Conservation (phyloP, 768 basidiomycete species). For the Lentinula edodes region DNA sequence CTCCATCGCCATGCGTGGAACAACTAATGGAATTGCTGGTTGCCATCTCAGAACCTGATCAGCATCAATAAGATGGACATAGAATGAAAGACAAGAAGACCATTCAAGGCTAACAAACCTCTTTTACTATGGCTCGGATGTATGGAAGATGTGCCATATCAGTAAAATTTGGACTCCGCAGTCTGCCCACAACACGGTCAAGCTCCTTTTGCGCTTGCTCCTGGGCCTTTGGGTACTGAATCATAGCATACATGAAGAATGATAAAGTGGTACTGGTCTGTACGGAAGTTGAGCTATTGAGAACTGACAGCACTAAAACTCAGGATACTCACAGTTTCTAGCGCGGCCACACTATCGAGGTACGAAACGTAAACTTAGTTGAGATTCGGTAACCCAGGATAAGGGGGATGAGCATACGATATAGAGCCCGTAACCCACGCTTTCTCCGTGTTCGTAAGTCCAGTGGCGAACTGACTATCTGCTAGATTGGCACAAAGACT, state of each 20-base stretch:
- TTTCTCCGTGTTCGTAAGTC: neutral
- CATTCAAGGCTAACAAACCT: neutral
- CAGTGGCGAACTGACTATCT: neutral
- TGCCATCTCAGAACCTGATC: conserved; percentile 18
- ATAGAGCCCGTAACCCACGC: neutral
- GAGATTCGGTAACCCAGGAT: neutral
- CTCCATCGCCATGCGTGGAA: neutral
- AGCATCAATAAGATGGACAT: neutral
- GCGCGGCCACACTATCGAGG: neutral
- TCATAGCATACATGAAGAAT: conserved; percentile 1
- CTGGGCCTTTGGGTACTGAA: neutral
- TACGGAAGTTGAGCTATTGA: neutral
- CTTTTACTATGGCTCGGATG: neutral
- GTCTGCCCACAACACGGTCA: conserved; percentile 3
- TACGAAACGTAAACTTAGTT: too few species aligned
- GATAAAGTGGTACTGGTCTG: neutral
- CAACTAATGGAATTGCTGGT: conserved; percentile 25
- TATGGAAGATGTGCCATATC: conserved; percentile 3
- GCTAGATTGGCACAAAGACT: neutral
- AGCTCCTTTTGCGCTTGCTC: neutral
- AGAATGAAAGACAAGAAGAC: neutral
- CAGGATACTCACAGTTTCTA: neutral
- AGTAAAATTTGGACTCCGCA: neutral
- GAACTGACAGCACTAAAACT: neutral
- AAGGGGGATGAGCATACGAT: neutral